phyloP scores from a whole-genome alignment of 768 basidiomycete genomes.

The Phylloporus arenicola region DNA sequence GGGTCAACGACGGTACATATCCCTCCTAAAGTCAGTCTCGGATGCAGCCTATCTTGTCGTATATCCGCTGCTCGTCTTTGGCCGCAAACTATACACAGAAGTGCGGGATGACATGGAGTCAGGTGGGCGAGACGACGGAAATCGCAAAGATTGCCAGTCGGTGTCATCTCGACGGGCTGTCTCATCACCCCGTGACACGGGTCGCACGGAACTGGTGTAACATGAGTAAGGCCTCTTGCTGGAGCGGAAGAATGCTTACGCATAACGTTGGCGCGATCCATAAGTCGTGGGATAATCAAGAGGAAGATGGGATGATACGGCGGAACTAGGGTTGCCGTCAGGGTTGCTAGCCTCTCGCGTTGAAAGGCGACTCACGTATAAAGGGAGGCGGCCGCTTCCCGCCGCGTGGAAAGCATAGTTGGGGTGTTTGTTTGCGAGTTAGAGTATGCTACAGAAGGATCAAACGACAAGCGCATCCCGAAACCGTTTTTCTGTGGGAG shows the following conservation, averaged over 20 bases:
- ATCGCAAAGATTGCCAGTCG: not conserved
- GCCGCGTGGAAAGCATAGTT: constrained; percentile 4
- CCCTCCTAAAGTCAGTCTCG: constrained; percentile 16
- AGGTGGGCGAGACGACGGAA: not conserved
- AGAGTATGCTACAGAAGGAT: constrained; percentile 46
- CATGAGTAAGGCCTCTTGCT: constrained; percentile 3
- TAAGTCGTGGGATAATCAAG: constrained; percentile 4
- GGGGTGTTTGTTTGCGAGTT: constrained; percentile 11
- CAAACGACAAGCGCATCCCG: constrained; percentile 31
- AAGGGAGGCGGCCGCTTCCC: constrained; percentile 35
- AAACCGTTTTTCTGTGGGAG: constrained; percentile 2
- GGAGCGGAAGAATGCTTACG: constrained; percentile 16
- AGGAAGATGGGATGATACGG: constrained; percentile 47
- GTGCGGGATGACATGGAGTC: constrained; percentile 2
- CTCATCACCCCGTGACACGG: constrained; percentile 1
- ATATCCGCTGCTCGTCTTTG: constrained; percentile 1
- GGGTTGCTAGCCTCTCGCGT: not conserved
- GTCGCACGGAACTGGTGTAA: constrained; percentile 9
- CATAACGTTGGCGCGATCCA: constrained; percentile 10
- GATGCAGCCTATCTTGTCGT: constrained; percentile 22
- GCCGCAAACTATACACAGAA: not conserved
- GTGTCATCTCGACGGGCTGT: constrained; percentile 1
- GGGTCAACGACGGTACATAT: constrained; percentile 15
- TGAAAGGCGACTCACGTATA: constrained; percentile 47
- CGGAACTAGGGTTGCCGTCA: constrained; percentile 35